phyloP scores from a whole-genome alignment of 306 rosid genomes.

The Carpinus viminea region DNA sequence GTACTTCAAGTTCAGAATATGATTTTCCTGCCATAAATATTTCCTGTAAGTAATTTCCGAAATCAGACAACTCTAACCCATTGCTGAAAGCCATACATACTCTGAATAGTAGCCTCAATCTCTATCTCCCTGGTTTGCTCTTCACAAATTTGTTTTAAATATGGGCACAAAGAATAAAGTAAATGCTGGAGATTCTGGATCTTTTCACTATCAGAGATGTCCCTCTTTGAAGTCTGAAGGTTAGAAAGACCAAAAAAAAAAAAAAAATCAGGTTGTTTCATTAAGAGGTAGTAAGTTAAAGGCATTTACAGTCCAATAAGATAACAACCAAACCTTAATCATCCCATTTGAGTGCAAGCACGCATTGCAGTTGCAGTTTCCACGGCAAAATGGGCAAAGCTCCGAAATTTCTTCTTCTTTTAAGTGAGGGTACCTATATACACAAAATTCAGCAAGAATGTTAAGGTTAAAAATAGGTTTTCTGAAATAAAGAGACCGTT shows the following conservation, averaged over 20 bases:
- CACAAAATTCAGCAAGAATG: conserved; percentile 23
- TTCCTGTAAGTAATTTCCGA: conserved; percentile 15
- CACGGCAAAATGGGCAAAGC: conserved; percentile 69
- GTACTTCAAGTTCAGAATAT: conserved; percentile 42
- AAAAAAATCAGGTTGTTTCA: background rate
- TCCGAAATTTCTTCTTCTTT: conserved; percentile 48
- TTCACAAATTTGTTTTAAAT: conserved; percentile 55
- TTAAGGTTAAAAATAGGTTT: conserved; percentile 7
- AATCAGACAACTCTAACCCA: conserved; percentile 27
- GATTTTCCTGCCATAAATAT: conserved; percentile 44
- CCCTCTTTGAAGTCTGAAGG: conserved; percentile 60
- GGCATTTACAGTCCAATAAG: background rate
- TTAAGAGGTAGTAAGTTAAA: conserved; percentile 18
- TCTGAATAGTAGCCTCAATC: conserved; percentile 65
- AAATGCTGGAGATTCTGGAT: conserved; percentile 47
- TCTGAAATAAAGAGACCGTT: background rate
- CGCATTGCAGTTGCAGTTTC: conserved; percentile 75
- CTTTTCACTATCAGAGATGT: conserved; percentile 43
- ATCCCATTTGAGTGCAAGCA: conserved; percentile 65
- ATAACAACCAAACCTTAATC: conserved; percentile 52
- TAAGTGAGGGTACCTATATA: conserved; percentile 63
- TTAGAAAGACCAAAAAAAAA: conserved; percentile 16
- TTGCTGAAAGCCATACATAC: conserved; percentile 40
- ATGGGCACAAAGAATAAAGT: conserved; percentile 48
- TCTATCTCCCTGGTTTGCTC: conserved; percentile 66